Conservation (phyloP, 768 basidiomycete species). For the Crepidotus variabilis region DNA sequence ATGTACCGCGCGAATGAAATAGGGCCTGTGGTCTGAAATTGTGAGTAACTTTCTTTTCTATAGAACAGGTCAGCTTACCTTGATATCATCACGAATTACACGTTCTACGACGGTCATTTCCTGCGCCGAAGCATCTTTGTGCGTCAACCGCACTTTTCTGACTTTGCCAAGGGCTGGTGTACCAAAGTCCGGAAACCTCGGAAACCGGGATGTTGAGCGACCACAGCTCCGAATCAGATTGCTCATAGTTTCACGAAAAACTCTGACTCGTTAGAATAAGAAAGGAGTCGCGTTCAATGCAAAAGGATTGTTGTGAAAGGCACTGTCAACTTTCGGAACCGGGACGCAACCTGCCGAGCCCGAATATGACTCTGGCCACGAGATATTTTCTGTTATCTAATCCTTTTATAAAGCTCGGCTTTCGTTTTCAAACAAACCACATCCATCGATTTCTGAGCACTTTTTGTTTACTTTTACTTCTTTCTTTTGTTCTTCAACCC, state of each 20-base stretch:
- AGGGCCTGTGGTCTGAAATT: slow-evolving; percentile 77
- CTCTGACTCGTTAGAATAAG: too few relatives aligned
- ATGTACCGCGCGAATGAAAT: slow-evolving; percentile 88
- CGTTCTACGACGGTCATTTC: slow-evolving; percentile 51
- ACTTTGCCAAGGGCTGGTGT: background rate
- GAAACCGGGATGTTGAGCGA: background rate
- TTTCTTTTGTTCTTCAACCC: slow-evolving; percentile 2
- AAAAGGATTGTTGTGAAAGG: too few relatives aligned
- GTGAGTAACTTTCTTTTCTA: background rate
- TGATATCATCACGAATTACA: slow-evolving; percentile 67
- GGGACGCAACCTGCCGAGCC: background rate
- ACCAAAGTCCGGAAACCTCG: background rate
- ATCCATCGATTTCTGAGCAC: slow-evolving; percentile 8
- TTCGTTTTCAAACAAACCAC: slow-evolving; percentile 8
- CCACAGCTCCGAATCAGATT: slow-evolving; percentile 15
- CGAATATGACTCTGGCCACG: background rate
- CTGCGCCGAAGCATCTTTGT: slow-evolving; percentile 4
- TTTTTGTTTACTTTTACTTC: slow-evolving; percentile 6
- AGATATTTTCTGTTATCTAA: slow-evolving; percentile 15
- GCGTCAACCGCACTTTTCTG: slow-evolving; percentile 3
- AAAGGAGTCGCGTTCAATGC: too few relatives aligned
- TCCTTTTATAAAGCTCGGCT: slow-evolving; percentile 15
- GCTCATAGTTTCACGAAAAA: background rate
- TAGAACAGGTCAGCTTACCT: slow-evolving; percentile 35
- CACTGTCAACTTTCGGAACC: background rate